Base-by-base conservation (phyloP, 2,329 filamentous ascomycete genomes). In the Trichothecium roseum region DNA sequence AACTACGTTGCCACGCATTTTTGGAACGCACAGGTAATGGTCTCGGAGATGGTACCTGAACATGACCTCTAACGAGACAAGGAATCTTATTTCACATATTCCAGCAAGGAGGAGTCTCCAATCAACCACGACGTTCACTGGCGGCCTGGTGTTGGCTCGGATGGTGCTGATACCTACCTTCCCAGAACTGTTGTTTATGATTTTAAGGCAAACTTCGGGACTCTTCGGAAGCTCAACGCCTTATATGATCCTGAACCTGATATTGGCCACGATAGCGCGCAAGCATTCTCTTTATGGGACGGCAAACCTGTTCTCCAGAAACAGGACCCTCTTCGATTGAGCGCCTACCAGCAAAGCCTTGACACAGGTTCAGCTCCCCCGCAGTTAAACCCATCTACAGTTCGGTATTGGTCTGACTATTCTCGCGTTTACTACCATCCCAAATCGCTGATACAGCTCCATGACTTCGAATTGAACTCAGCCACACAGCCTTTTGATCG, bases 391-490 rank as follows among this genome's bases (percentile, higher is more conserved):
- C 68, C 77, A 2, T 72, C 78, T 6, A 72, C 74, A 9, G 83
- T 96, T n/a, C 76, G 86, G 36, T 96, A 91, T 62, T 98, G 91
- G 89, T 94, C 87, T 22, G 91, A 98, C 57, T 96, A 87, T 59
- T 93, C 85, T 46, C 77, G 86, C 18, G 74, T 91, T n/a, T 98
- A 78, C 59, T 95, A 84, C 54, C 88, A 96, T 53, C 91, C 91
- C 8, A 77, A 75, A 37, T 94, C 87, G 10, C 74, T 94, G 36
- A 69, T 94, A 8, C 88, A 94, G 53, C 66, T 96, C 12, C 83
- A 83, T 52, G 86, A 95, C 50, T 93, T 84, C 51, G 85, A 93
- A 53, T 66, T 94, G 26, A 79, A 84, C 52, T 89, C 86, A 3
- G 69, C 74, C 30, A 65, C 89, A 18, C 80, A 81, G 69, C 85